Percentiles rank a stretch among this genome's conserved stretches.
Conservation (phyloP, 768 basidiomycete genomes). For the Rhizopogon vesiculosus region DNA sequence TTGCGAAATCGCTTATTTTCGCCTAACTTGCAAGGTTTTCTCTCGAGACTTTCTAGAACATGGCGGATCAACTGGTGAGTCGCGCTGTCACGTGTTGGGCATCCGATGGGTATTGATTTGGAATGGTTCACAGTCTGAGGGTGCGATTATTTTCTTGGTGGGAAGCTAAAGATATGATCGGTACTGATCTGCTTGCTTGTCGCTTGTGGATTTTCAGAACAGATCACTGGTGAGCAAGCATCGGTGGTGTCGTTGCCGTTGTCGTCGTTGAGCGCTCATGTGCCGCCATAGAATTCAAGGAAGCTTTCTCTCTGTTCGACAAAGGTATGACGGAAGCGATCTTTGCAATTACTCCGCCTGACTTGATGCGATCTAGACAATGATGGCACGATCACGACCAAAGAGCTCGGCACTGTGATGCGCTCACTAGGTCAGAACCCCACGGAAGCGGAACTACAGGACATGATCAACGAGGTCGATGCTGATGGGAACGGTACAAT, state of each 20-base stretch:
- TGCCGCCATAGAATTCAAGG: conserved; percentile 84
- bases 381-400: conserved; percentile 90
- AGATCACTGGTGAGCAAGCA: conserved; percentile 72
- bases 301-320: conserved; percentile 97
- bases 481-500: conserved; percentile 86
- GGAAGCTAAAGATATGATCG: not conserved
- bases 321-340: conserved; percentile 54
- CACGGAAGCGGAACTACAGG: conserved; percentile 85
- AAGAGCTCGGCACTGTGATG: conserved; percentile 92
- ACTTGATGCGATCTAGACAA: conserved; percentile 50
- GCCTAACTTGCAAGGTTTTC: not conserved
- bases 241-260: not conserved
- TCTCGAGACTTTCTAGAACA: conserved; percentile 22
- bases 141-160: conserved; percentile 29
- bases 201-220: conserved; percentile 50
- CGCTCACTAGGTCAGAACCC: conserved; percentile 91
- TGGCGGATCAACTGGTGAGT: conserved; percentile 59
- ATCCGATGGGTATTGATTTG: conserved; percentile 13
- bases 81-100: conserved; percentile 6
- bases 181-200: not conserved
- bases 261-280: conserved; percentile 4
- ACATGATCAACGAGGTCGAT: conserved; percentile 96
- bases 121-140: conserved; percentile 44
- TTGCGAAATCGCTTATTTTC: not conserved
- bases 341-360: not conserved